phyloP scores from a whole-genome alignment of 2,329 filamentous ascomycete genomes.

The Scedosporium boydii region DNA sequence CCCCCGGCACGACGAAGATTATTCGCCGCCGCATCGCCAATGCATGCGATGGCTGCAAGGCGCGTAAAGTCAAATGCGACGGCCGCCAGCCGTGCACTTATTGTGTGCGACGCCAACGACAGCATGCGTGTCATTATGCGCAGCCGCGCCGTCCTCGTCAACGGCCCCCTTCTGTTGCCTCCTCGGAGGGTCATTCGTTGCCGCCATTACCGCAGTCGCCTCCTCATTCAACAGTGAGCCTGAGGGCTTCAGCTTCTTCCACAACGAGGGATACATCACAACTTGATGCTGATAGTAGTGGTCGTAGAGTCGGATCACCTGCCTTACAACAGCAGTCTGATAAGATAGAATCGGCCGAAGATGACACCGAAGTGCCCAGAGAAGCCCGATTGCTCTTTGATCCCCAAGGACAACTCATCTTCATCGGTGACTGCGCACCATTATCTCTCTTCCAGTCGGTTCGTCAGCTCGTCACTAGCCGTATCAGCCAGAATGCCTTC shows the following conservation, averaged over 20 bases:
- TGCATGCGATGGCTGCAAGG: constrained; percentile 45
- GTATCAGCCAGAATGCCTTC: constrained; percentile 39
- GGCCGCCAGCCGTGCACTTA: constrained; percentile 40
- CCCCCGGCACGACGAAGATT: not conserved
- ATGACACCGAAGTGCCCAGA: constrained; percentile 44
- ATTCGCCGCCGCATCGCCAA: constrained; percentile 38
- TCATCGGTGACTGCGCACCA: constrained; percentile 47
- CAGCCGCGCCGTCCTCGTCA: constrained; percentile 17
- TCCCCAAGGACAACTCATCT: constrained; percentile 42
- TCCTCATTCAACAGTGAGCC: too few relatives aligned
- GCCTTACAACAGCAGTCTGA: not conserved
- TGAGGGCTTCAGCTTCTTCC: not conserved
- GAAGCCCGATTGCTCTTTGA: constrained; percentile 43
- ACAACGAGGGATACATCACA: not conserved
- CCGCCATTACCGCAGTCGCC: too few relatives aligned
- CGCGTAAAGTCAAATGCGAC: constrained; percentile 46
- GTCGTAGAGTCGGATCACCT: not conserved
- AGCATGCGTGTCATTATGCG: constrained; percentile 37
- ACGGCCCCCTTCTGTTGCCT: not conserved
- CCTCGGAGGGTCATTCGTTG: not conserved
- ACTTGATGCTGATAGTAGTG: not conserved
- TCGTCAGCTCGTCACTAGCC: constrained; percentile 38
- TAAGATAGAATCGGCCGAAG: constrained; percentile 22
- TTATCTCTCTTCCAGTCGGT: constrained; percentile 47
- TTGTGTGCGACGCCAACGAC: constrained; percentile 33